These are phyloP conservation scores for Quillaja saponaria DNA, from an alignment of 306 rosid genomes.

Conservation along the genomic window DNA sequence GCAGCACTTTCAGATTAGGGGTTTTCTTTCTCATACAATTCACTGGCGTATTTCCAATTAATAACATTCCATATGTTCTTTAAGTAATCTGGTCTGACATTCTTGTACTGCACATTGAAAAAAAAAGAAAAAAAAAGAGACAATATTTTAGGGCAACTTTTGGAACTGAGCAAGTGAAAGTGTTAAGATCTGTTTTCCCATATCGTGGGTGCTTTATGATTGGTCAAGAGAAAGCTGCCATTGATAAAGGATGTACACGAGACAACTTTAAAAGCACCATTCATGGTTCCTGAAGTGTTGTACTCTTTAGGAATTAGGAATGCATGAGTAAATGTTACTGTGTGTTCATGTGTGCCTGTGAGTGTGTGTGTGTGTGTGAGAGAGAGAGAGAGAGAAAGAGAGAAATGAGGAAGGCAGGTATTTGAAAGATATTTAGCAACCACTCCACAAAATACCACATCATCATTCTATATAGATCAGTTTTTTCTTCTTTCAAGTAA, in stretches of 20 bases:
- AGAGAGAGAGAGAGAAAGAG: background rate
- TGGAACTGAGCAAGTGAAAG: constrained; percentile 21
- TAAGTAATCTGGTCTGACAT: constrained; percentile 91
- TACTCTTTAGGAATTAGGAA: constrained; percentile 1
- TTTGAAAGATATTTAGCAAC: background rate
- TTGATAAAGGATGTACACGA: background rate
- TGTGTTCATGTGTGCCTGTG: background rate
- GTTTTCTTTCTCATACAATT: constrained; percentile 65
- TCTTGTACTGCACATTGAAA: constrained; percentile 80
- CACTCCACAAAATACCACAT: background rate
- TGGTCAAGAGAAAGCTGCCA: constrained; percentile 7
- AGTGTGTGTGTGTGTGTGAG: background rate
- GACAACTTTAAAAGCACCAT: background rate
- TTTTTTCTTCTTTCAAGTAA: no score
- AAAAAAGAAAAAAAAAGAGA: constrained; percentile 30
- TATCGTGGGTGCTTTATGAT: no score
- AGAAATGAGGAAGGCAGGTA: no score
- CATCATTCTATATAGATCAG: no score
- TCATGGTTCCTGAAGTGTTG: background rate
- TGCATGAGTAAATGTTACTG: no score
- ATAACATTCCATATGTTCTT: constrained; percentile 97
- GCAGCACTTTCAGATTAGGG: constrained; percentile 32
- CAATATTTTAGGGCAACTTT: constrained; percentile 27
- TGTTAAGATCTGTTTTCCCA: background rate
- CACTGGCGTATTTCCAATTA: constrained; percentile 78